A percentile compares a stretch with the other conserved stretches of the same genome.
phyloP scores from a whole-genome alignment of 805 yeast genomes.

The Candida broadrunensis region DNA sequence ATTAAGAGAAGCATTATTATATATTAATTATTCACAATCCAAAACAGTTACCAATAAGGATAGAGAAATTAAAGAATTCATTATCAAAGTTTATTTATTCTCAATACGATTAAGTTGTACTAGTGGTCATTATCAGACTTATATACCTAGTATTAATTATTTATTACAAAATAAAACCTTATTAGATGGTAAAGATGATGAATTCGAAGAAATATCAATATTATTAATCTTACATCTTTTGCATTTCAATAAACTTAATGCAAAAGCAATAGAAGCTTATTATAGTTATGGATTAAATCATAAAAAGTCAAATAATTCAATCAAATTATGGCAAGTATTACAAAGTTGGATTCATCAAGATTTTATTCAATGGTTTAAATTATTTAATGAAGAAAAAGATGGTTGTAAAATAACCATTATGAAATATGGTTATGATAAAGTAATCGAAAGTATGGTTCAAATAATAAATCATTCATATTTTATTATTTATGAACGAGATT shows the following conservation, averaged over 20 bases:
- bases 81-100: constrained; percentile 44
- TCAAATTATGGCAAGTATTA: constrained; percentile 13
- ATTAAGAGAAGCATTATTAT: constrained; percentile 53
- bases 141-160: constrained; percentile 49
- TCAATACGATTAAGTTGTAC: constrained; percentile 46
- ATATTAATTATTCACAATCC: constrained; percentile 34
- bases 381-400: constrained; percentile 31
- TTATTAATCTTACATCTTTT: constrained; percentile 44
- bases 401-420: constrained; percentile 32
- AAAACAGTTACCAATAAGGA: not conserved
- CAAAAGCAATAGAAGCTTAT: constrained; percentile 29
- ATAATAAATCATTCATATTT: constrained; percentile 33
- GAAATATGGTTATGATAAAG: constrained; percentile 38
- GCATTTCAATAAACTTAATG: constrained; percentile 35
- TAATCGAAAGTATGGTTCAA: constrained; percentile 28
- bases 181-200: constrained; percentile 12
- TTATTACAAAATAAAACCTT: constrained; percentile 13
- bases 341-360: constrained; percentile 28
- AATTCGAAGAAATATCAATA: constrained; percentile 38
- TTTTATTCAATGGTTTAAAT: constrained; percentile 25
- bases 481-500: constrained; percentile 23
- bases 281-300: constrained; percentile 7
- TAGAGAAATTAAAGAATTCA: constrained; percentile 1
- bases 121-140: constrained; percentile 50
- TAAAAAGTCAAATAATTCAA: not conserved